Base-by-base conservation (phyloP, 768 basidiomycete genomes). In the Mycena venus region DNA sequence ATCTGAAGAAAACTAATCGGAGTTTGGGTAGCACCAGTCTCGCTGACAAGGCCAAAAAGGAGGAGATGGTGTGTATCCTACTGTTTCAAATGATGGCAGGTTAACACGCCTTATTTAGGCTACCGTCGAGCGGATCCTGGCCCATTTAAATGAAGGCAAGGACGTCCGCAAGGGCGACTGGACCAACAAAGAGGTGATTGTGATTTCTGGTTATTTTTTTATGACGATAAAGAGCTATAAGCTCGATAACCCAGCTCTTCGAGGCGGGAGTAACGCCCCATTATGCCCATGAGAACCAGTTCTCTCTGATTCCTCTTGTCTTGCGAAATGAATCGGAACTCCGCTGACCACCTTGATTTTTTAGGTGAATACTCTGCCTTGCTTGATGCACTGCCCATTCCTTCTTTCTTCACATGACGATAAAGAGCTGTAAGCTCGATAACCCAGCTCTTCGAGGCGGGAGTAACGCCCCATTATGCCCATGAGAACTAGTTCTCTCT, bases 31-130 rank as follows among this genome's bases (percentile, higher is more conserved):
- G 87, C 79, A 90, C 81, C 59, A 94, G 92, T 81, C 86, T 99
- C 78, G 97, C 96, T 0, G 98, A 98, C 84, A 98, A 94, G 86
- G 96, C 97, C 23, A 96, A 88, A 88, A 98, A 98, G 86, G 97
- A 99, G 85, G 98, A 99, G 85, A 92, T 98, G 69, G 96, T 96
- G 76, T 78, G 76, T 62, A 32, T 23, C 15, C 17, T 23, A n/a
- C 38, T 67, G 31, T n/a, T 29, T 19, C 25, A 0, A 31, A 23
- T n/a, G 19, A 34, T 53, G 49, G 34, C 40, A 76, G 72, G 79
- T 61, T 70, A 21, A 58, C 12, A 25, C 72, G 27, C 15, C 62
- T 60, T 49, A 61, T 70, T 14, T 3, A 96, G 95, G 95, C 94
- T 23, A 93, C 89, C 11, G 90, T 96, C 21, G 95, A 98, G 84